Evolutionary conservation across 768 basidiomycete genomes (phyloP), one percentile per base, ranked within the genome.

Genomic region (Krasilnikovozyma curviuscula): DNA sequence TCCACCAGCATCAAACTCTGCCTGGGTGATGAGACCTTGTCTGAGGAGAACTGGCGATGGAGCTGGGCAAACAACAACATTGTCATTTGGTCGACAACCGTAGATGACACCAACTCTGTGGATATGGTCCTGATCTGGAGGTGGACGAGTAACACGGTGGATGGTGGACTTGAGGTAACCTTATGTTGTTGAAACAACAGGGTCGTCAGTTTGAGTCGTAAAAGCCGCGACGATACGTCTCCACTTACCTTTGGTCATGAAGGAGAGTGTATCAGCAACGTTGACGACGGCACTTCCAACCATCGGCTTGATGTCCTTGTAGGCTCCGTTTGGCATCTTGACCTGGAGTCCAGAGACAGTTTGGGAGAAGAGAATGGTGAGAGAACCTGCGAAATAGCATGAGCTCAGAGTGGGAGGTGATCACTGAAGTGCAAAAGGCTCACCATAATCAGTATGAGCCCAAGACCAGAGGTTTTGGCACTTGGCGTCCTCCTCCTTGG

Each of bases 341-440:
- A 68, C 64, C 51, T 68, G 67, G 6, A 68, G 61, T 5, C 58
- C 65, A 10, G 61, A 62, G 32, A 65, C 62, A 24, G 59, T 54
- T 52, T 68, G 67, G 21, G 65, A 64, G 57, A 68, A 68, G 19
- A 67, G 54, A 1, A 67, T 56, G 7, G 67, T 68, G 7, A 68
- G 56, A 12, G 66, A 63, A 5, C 66, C n/a, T n/a, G n/a, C n/a
- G n/a, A n/a, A n/a, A n/a, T n/a, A n/a, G n/a, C n/a, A n/a, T n/a
- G n/a, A n/a, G n/a, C n/a, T n/a, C n/a, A n/a, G n/a, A n/a, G n/a
- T n/a, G n/a, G n/a, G n/a, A n/a, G n/a, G n/a, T n/a, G n/a, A n/a
- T n/a, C n/a, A n/a, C n/a, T n/a, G n/a, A 13, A 7, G 35, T 34
- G 24, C 14, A 27, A 29, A 27, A 21, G 23, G 35, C 30, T 23